Evolutionary conservation across 495 filamentous ascomycete genomes (phyloP).

Genomic region (Tuber microsphaerosporum): DNA sequence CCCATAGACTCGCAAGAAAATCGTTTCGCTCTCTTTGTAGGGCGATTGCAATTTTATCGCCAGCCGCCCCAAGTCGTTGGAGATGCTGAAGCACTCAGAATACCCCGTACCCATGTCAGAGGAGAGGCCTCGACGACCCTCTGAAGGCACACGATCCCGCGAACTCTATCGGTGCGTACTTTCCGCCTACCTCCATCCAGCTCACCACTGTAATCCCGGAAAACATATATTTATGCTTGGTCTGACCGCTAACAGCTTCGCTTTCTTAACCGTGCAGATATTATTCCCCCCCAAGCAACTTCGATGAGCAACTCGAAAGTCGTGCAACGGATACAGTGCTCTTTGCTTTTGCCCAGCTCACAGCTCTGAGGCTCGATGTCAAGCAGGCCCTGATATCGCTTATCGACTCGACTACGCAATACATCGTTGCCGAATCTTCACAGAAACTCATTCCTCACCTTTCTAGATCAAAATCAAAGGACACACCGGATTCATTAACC

Average conservation of each 20-base stretch:
- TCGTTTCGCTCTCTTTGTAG: too few species aligned
- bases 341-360: conserved; percentile 56
- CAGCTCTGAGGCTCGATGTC: conserved; percentile 47
- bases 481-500: conserved; percentile 34
- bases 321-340: conserved; percentile 49
- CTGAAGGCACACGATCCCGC: neutral
- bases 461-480: conserved; percentile 33
- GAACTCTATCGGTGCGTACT: neutral
- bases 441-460: conserved; percentile 46
- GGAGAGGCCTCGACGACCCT: neutral
- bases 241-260: neutral
- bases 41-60: neutral
- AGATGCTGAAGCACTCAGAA: neutral
- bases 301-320: neutral
- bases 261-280: neutral
- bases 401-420: conserved; percentile 53
- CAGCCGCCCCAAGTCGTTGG: neutral
- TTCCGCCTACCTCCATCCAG: neutral
- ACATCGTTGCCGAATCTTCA: conserved; percentile 56
- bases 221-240: neutral
- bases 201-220: neutral
- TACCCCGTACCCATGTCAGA: neutral
- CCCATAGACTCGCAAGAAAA: neutral
- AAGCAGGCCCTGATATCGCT: conserved; percentile 53
- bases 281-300: neutral